These are phyloP conservation scores for Thymus mandschuricus DNA, from an alignment of 257 asterid genomes.

Conservation along the genomic window DNA sequence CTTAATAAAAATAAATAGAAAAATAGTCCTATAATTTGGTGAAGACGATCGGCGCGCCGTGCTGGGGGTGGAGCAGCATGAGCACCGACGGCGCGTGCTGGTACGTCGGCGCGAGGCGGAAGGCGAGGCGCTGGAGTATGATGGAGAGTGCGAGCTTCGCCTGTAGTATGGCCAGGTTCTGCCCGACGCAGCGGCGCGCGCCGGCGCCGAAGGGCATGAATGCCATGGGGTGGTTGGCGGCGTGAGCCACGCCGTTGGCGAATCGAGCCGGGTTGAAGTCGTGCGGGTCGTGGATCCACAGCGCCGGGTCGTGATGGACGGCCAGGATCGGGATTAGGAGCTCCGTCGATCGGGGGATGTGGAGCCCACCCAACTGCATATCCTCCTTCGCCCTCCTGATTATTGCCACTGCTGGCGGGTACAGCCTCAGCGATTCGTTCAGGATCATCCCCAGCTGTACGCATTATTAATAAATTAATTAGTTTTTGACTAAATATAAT, in stretches of 20 bases:
- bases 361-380: slow-evolving; percentile 57
- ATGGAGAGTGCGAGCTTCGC: slow-evolving; percentile 75
- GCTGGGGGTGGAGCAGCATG: slow-evolving; percentile 73
- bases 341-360: slow-evolving; percentile 62
- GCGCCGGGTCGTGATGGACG: slow-evolving; percentile 71
- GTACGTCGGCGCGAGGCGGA: slow-evolving; percentile 67
- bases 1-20: neutral
- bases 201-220: slow-evolving; percentile 91
- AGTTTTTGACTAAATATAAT: too few relatives aligned
- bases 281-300: slow-evolving; percentile 79
- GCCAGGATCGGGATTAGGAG: slow-evolving; percentile 82
- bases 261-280: slow-evolving; percentile 88
- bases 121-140: slow-evolving; percentile 72
- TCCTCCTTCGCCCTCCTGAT: slow-evolving; percentile 67
- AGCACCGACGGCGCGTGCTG: slow-evolving; percentile 73
- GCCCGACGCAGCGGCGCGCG: slow-evolving; percentile 83
- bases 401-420: slow-evolving; percentile 86
- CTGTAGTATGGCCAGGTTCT: slow-evolving; percentile 78
- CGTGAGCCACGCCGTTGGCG: slow-evolving; percentile 66
- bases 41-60: slow-evolving; percentile 87
- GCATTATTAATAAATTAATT: neutral
- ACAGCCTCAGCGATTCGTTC: slow-evolving; percentile 78
- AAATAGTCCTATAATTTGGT: slow-evolving; percentile 54
- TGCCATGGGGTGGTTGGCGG: slow-evolving; percentile 75
- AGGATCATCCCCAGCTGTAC: slow-evolving; percentile 82